Base-by-base conservation (phyloP, 495 filamentous ascomycete species). In the Margaritispora aquatica region DNA sequence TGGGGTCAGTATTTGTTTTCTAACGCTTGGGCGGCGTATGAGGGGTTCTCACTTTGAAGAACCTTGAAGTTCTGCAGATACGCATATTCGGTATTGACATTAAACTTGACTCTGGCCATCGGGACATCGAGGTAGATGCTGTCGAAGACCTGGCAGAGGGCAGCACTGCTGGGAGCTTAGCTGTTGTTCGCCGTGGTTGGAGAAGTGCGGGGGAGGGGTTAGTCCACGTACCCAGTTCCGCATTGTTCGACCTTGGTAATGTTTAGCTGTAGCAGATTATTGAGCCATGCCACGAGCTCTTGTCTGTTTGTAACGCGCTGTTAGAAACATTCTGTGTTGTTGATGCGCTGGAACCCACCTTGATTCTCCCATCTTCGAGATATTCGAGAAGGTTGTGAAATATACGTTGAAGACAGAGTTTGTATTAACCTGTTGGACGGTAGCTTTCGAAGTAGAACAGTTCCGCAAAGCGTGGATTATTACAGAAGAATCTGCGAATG, bases 191-290 rank as follows among this genome's bases (percentile, higher is more conserved):
- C 29, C 21, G 55, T 31, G 29, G 57, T 44, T 57, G 46, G 46
- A 55, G 41, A 24, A 13, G 17, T 54, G 29, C 21, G 31, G 27
- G 66, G 66, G 62, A 71, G 72, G 70, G 71, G 72, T 70, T 65
- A 67, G 61, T 61, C 58, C 51, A 52, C 24, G 88, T 66, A 98
- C 94, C 94, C 94, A 66, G 94, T 97, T 66, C 94, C 94, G 74
- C 94, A 97, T 80, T 98, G 95, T 75, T 98, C 94, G 70, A 98
- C 88, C 75, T 96, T 97, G 70, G 93, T 97, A 58, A 98, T 84
- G 76, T 97, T 97, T 64, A 97, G 84, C 78, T 96, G 89, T 56
- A 98, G 84, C 54, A 97, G 90, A 80, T 88, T 90, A 81, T 98
- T 98, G 66, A 98, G 76, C 94, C 94, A 98, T 75, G 86, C 85